phyloP scores from a whole-genome alignment of 192 early-diverging fungal species.

The Entomortierella lignicola region DNA sequence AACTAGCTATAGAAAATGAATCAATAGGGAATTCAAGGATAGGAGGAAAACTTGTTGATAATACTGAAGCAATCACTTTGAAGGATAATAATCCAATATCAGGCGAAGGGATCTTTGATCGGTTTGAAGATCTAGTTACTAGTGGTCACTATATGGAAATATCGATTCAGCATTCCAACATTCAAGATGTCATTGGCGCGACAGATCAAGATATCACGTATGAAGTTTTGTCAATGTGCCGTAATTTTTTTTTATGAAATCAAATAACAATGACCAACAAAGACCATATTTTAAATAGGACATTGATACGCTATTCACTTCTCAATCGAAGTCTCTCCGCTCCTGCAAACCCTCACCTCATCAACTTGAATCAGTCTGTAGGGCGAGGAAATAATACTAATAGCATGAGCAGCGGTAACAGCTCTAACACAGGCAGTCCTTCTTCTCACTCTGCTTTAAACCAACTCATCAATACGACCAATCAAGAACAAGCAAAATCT shows the following conservation, averaged over 20 bases:
- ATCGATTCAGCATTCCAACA: conserved; percentile 45
- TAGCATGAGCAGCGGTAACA: neutral
- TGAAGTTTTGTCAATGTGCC: neutral
- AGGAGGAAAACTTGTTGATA: neutral
- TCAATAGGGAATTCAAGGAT: neutral
- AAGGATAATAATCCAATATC: neutral
- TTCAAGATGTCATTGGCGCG: conserved; percentile 25
- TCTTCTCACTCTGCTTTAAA: conserved; percentile 36
- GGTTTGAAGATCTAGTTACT: conserved; percentile 40
- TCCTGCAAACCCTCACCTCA: conserved; percentile 47
- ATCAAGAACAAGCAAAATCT: conserved; percentile 30
- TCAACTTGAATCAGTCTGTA: conserved; percentile 26
- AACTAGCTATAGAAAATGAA: neutral
- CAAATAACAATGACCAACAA: too few species aligned
- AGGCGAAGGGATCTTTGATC: conserved; percentile 38
- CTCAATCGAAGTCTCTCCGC: conserved; percentile 30
- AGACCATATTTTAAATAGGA: conserved; percentile 9
- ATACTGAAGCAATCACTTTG: neutral
- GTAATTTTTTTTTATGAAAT: too few species aligned
- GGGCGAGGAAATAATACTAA: neutral
- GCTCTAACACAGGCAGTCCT: neutral
- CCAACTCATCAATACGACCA: conserved; percentile 40
- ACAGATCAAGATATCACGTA: conserved; percentile 59
- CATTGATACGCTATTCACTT: conserved; percentile 38
- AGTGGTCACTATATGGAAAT: conserved; percentile 37